Evolutionary conservation across 2,329 filamentous ascomycete genomes (phyloP).

Genomic region (Cercospora zeae-maydis): DNA sequence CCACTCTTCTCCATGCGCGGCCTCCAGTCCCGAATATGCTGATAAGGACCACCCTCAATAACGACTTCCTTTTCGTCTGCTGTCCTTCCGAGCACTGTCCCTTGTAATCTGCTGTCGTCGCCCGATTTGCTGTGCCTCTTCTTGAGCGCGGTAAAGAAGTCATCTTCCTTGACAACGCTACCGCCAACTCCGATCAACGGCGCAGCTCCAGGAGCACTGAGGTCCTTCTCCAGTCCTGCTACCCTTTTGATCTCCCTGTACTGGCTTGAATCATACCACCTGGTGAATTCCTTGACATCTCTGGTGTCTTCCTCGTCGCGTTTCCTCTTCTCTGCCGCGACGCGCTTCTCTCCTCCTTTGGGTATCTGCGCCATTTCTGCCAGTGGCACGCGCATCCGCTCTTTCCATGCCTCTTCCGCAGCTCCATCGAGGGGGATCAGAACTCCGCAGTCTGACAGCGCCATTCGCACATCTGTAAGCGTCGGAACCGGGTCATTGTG

Average conservation of each 20-base stretch:
- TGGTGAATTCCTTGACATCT: conserved; percentile 72
- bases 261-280: conserved; percentile 70
- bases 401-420: conserved; percentile 65
- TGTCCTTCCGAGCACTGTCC: conserved; percentile 74
- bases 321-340: conserved; percentile 42
- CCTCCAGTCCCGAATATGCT: conserved; percentile 65
- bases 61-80: conserved; percentile 68
- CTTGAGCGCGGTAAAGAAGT: conserved; percentile 62
- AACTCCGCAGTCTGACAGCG: conserved; percentile 75
- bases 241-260: conserved; percentile 79
- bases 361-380: conserved; percentile 41
- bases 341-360: conserved; percentile 30
- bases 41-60: conserved; percentile 72
- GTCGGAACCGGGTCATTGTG: conserved; percentile 62
- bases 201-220: conserved; percentile 48
- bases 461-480: conserved; percentile 78
- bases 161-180: conserved; percentile 42
- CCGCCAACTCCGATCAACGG: conserved; percentile 42
- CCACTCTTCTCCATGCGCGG: conserved; percentile 33
- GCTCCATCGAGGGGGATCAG: conserved; percentile 65
- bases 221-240: conserved; percentile 58
- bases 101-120: conserved; percentile 80
- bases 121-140: conserved; percentile 83
- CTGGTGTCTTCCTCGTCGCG: conserved; percentile 67
- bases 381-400: conserved; percentile 46